Evolutionary conservation across 805 yeast genomes (phyloP), one percentile per base, ranked within the genome.

Genomic region (Starmerella apicola): DNA sequence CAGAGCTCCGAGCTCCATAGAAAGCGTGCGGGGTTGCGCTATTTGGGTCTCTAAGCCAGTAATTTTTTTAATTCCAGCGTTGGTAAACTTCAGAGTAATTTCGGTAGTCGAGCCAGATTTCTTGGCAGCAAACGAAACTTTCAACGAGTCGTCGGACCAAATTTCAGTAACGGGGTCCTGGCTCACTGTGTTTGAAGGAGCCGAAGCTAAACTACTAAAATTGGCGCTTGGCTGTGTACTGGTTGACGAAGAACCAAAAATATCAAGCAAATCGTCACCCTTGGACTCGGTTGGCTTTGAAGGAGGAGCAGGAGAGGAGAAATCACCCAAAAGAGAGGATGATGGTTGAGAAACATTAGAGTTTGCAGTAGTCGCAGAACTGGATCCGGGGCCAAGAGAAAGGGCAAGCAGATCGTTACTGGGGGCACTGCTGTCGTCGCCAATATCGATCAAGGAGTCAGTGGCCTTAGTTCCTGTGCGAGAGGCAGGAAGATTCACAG

Each of bases 361-460:
- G 23, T 23, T n/a, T n/a, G n/a, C n/a, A n/a, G n/a, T n/a, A n/a
- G n/a, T n/a, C n/a, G n/a, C n/a, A n/a, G n/a, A 47, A 21, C 8
- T 61, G 39, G 20, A 81, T 81, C 12, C 78, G 80, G 42, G 31
- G 4, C 64, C 61, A 33, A 66, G 52, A 40, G 56, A 48, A 21
- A 48, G 42, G 2, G 82, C 76, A 44, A 85, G 65, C 46, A 86
- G 66, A 56, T 85, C 95, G 12, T 46, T 45, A 55, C 62, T 64
- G 53, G 51, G 15, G 54, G 51, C 47, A 5, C 53, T 50, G 26
- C 59, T 57, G 36, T 67, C 76, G 48, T 74, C 82, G 54, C 72
- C 93, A 50, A 84, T 74, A 54, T 84, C 94, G 45, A 85, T 80
- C 50, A 84, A 65, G 43, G 75, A 73, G 10, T 15, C 20, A 1